phyloP scores from a whole-genome alignment of 495 filamentous ascomycete genomes.

The Pseudoneurospora amorphoporcata region DNA sequence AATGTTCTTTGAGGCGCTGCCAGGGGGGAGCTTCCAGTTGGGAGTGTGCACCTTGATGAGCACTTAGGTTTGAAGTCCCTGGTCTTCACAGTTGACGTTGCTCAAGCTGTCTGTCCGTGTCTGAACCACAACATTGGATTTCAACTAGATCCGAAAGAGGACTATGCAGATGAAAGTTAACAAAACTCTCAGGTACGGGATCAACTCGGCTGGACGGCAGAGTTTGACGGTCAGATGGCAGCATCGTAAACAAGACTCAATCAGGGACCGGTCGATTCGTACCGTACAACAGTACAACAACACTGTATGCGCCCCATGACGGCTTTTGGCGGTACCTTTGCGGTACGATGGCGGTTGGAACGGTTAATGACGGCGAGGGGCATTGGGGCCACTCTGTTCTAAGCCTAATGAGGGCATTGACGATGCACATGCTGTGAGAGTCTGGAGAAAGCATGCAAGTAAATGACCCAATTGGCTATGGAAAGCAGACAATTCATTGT shows the following conservation, averaged over 20 bases:
- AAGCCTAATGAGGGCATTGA: neutral
- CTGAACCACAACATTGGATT: neutral
- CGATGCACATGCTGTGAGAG: slow-evolving; percentile 7
- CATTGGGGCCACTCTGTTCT: neutral
- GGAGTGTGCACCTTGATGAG: neutral
- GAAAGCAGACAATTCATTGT: slow-evolving; percentile 1
- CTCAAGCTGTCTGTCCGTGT: neutral
- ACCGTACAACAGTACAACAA: neutral
- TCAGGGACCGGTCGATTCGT: neutral
- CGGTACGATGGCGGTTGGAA: neutral
- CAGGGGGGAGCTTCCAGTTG: neutral
- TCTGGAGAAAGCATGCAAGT: neutral
- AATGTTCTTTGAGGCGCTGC: neutral
- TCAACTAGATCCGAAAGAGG: neutral
- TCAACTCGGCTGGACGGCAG: neutral
- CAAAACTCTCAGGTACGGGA: neutral
- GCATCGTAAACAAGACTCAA: neutral
- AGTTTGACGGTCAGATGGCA: neutral
- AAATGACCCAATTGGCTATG: neutral
- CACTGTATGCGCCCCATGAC: neutral
- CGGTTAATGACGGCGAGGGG: neutral
- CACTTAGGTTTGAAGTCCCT: neutral
- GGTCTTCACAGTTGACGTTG: neutral
- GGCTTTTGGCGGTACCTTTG: neutral
- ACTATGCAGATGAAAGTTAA: neutral